A percentile compares a stretch with the other conserved stretches of the same genome.
Conservation (phyloP, 495 filamentous ascomycete genomes). For the Achaetomiella virescens region DNA sequence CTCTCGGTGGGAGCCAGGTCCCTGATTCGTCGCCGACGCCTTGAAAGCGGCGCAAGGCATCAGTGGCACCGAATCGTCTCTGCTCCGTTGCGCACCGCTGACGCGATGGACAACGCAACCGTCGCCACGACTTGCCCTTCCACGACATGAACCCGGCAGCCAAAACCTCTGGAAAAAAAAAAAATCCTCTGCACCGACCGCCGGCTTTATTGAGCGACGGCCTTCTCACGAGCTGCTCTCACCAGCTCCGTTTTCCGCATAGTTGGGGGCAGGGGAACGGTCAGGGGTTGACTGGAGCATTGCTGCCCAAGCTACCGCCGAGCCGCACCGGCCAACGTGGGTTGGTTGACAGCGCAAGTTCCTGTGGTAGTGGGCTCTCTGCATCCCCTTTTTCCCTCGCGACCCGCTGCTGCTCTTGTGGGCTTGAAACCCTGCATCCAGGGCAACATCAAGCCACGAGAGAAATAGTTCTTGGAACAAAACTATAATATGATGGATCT, state of each 20-base stretch:
- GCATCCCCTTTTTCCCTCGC: not conserved
- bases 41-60: not conserved
- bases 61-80: not conserved
- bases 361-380: not conserved
- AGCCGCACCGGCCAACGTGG: constrained; percentile 5
- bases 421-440: constrained; percentile 9
- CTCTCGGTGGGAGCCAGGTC: not conserved
- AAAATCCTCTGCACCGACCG: constrained; percentile 17
- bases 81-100: constrained; percentile 17
- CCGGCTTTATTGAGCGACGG: constrained; percentile 13
- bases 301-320: constrained; percentile 42
- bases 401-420: constrained; percentile 4
- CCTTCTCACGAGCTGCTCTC: not conserved
- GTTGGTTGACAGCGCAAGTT: not conserved
- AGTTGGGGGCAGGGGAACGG: not conserved
- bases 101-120: constrained; percentile 16
- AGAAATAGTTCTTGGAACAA: constrained; percentile 17
- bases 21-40: constrained; percentile 10
- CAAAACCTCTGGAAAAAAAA: not conserved
- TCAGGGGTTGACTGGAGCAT: constrained; percentile 40
- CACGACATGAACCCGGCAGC: constrained; percentile 7
- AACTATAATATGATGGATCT: constrained; percentile 37
- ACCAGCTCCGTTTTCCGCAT: not conserved
- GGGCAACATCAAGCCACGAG: not conserved
- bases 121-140: not conserved